Evolutionary conservation across 2,329 filamentous ascomycete species (phyloP), one percentile per base, ranked within the genome.

Genomic region (Diaporthe vaccinii): DNA sequence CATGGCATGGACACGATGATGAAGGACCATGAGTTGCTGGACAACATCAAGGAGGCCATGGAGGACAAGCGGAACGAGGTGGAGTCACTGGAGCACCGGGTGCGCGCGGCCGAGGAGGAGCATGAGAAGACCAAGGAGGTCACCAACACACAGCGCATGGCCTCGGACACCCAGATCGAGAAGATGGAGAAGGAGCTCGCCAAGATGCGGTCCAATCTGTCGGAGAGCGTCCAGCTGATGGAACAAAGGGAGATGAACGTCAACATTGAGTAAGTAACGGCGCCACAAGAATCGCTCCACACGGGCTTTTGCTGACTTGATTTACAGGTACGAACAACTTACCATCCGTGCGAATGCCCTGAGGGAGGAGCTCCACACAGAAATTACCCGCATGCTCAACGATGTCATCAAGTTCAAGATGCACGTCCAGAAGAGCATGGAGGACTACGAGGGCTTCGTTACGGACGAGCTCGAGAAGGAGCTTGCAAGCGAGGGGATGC

Each of bases 391-490:
- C 80, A 98, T 98, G 91, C 87, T 99, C 76, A 98, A 98, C 85
- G 96, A 98, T 82, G 94, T 98, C 77, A 98, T 98, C 86, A 96
- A 97, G 81, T 98, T 99, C 91, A 99, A 99, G 86, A 94, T 99
- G 78, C 96, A 98, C 81, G 89, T 99, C 70, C 97, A 99, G 84
- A 96, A 95, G 86, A 93, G 92, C 75, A 87, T 99, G 72, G 96
- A 98, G 82, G 95, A 97, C 81, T 98, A 98, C 83, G 97, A 99
- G 85, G 92, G 93, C 74, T 98, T 98, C 82, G 95, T 98, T 9
- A 93, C 94, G 2, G 94, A 98, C 78, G 96, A 98, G 85, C 92
- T 98, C n/a, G 95, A 98, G 86, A 91, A 93, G 82, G 94, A 96
- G 84, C 86, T 95, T 31, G 91, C 92, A n/a, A 91, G 89, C 55